Conservation (phyloP, 805 yeast species). For the Saccharomycopsis schoenii region DNA sequence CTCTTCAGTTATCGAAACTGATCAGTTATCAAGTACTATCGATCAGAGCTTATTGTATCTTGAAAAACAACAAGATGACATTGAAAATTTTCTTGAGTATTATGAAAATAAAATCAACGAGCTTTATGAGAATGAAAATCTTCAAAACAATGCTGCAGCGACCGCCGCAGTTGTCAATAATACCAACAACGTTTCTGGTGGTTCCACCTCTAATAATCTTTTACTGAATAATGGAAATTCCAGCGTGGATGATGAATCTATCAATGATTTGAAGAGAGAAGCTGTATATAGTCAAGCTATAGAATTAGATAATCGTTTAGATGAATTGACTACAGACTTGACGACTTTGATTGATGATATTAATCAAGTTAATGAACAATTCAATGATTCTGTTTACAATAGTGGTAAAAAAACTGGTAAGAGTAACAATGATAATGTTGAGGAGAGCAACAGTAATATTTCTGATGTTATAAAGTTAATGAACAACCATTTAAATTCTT, state of each 20-base stretch:
- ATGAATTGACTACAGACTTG: slow-evolving; percentile 65
- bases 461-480: slow-evolving; percentile 71
- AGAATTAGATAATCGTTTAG: slow-evolving; percentile 70
- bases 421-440: slow-evolving; percentile 24
- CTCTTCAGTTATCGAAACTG: slow-evolving; percentile 71
- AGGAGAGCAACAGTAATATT: slow-evolving; percentile 36
- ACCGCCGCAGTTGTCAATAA: slow-evolving; percentile 22
- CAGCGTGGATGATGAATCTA: slow-evolving; percentile 25
- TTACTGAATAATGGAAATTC: slow-evolving; percentile 19
- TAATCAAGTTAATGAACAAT: slow-evolving; percentile 71
- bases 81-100: slow-evolving; percentile 70
- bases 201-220: not conserved
- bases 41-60: slow-evolving; percentile 83
- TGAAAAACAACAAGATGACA: slow-evolving; percentile 85
- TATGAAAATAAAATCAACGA: slow-evolving; percentile 68
- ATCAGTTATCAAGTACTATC: slow-evolving; percentile 71
- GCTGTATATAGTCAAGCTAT: slow-evolving; percentile 86
- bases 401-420: slow-evolving; percentile 27
- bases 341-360: slow-evolving; percentile 70
- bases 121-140: slow-evolving; percentile 17
- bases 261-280: slow-evolving; percentile 76
- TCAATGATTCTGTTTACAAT: slow-evolving; percentile 48
- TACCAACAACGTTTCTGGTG: slow-evolving; percentile 17
- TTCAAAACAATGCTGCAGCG: slow-evolving; percentile 29
- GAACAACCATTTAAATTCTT: slow-evolving; percentile 81